These are phyloP conservation scores for Phytopythium mirpurense DNA, from an alignment of 352 stramenopile species.

Conservation along the genomic window DNA sequence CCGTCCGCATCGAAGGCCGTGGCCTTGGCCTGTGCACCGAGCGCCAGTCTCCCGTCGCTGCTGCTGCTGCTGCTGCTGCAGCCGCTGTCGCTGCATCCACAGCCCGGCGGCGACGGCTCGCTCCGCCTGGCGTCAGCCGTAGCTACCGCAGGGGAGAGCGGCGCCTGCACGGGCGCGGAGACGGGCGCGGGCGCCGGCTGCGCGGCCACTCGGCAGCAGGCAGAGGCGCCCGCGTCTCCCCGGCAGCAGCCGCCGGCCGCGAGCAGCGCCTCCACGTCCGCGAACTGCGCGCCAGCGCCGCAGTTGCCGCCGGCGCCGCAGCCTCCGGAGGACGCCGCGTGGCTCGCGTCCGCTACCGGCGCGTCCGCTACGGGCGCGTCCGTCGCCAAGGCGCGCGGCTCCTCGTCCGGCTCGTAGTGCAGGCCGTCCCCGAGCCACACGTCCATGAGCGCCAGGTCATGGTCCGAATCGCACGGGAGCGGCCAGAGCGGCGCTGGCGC, in stretches of 20 bases:
- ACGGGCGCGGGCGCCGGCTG: background rate
- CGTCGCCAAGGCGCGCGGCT: background rate
- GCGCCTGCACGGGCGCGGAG: no score
- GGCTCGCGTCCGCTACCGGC: no score
- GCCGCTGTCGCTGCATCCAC: constrained; percentile 1
- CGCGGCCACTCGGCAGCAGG: constrained; percentile 1
- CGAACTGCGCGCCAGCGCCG: background rate
- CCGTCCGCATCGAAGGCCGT: background rate
- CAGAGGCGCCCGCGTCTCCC: constrained; percentile 4
- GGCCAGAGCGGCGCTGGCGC: no score
- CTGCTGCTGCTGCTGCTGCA: background rate
- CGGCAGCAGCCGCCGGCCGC: constrained; percentile 9
- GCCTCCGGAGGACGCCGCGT: background rate
- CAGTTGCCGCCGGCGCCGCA: constrained; percentile 1
- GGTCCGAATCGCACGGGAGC: no score
- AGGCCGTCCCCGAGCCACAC: constrained; percentile 4
- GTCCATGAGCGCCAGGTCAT: constrained; percentile 19
- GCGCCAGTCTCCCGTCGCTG: background rate
- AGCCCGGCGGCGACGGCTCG: background rate
- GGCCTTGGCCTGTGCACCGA: background rate
- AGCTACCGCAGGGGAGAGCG: no score
- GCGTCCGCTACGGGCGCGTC: no score
- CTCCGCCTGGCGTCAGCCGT: background rate
- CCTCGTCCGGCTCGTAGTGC: constrained; percentile 4
- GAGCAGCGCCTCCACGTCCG: constrained; percentile 4